Base-by-base conservation (phyloP, 1,284 basidiomycete species). In the Leccinum fuscescens region DNA sequence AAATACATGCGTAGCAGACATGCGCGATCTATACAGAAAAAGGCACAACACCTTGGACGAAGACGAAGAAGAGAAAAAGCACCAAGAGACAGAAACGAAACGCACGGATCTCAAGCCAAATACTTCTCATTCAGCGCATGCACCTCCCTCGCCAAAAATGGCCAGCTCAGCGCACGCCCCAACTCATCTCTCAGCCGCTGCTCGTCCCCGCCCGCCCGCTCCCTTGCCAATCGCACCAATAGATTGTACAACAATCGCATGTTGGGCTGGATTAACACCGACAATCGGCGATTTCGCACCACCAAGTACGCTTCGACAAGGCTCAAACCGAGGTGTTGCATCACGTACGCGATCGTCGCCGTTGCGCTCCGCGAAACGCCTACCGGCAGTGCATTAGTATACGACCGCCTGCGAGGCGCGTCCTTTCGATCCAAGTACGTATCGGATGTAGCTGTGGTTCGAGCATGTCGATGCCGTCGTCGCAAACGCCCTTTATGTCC, bases 251-350 rank as follows among this genome's bases (percentile, higher is more conserved):
- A n/a, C 29, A 52, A 12, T 15, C 50, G 50, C 50, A 52, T 52
- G n/a, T 52, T 52, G 50, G 50, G 50, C 50, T 52, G 50, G 29
- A 52, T 52, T 1, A 52, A 52, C 50, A 52, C 50, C 24, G 50
- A 52, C 29, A 52, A 33, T 27, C 50, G 50, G 50, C 50, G 50
- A 52, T n/a, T 52, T 31, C 50, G 50, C 15, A 52, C 50, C n/a
- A 52, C 50, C 50, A 52, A 52, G 29, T 52, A 52, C 11, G 50
- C 50, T 31, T 52, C 50, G 29, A 52, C 50, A 6, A 52, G 50
- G 11, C 50, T 52, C 50, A 52, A 17, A 1, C 50, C 50, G 5
- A 52, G 50, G 27, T 52, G 29, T 11, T 52, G 50, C 50, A 52
- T 52, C 29, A 52, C 50, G n/a, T 52, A 52, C 29, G 50, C 50